Evolutionary conservation across 441 rosid genomes (phyloP).

Genomic region (Biscutella laevigata): DNA sequence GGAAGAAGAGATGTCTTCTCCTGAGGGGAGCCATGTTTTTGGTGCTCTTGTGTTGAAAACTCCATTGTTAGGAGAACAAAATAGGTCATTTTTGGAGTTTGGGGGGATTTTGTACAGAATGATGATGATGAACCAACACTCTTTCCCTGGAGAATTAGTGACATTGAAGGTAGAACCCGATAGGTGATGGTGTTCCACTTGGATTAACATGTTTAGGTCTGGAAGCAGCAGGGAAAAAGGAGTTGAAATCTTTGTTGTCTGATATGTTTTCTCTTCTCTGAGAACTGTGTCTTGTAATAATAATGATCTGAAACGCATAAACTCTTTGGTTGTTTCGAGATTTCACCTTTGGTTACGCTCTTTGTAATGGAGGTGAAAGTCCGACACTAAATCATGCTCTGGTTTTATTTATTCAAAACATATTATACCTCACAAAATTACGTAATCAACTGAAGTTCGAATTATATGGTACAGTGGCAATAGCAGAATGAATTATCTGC

Average conservation of each 20-base stretch:
- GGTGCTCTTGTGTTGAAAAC: slow-evolving; percentile 26
- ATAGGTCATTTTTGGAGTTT: not conserved
- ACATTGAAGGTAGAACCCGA: slow-evolving; percentile 2
- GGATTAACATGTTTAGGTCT: slow-evolving; percentile 16
- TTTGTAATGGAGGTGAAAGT: too few relatives aligned
- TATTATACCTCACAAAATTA: too few relatives aligned
- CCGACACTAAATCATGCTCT: too few relatives aligned
- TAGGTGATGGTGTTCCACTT: slow-evolving; percentile 6
- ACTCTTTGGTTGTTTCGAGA: too few relatives aligned
- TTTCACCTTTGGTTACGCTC: too few relatives aligned
- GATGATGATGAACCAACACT: not conserved
- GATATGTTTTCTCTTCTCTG: not conserved
- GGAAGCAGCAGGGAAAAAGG: not conserved
- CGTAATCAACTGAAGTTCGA: too few relatives aligned
- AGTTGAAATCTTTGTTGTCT: not conserved
- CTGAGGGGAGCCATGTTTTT: slow-evolving; percentile 35
- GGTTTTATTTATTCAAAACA: too few relatives aligned
- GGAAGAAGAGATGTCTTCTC: slow-evolving; percentile 31
- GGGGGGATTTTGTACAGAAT: slow-evolving; percentile 11
- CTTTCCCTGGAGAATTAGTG: slow-evolving; percentile 17
- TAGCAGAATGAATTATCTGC: too few relatives aligned
- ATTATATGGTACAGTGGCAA: too few relatives aligned
- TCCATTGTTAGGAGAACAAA: slow-evolving; percentile 8
- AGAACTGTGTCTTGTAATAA: slow-evolving; percentile 10
- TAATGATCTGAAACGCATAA: not conserved